Evolutionary conservation across 129 eudicot genomes (phyloP).

Genomic region (Rutidosis leptorrhynchoides): DNA sequence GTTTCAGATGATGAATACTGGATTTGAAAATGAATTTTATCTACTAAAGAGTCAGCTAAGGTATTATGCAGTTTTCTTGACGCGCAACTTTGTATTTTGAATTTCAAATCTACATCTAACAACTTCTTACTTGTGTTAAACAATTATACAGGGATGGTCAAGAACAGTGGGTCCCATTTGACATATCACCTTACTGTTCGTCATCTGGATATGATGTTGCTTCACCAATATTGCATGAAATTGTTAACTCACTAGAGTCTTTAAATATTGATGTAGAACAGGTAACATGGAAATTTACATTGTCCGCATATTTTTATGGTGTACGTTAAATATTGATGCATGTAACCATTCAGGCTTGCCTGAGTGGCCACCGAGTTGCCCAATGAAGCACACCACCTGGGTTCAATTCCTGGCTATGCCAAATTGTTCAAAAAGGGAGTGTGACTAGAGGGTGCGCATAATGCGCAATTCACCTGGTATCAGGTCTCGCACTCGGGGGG

Average conservation of each 20-base stretch:
- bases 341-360: no score
- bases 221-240: slow-evolving; percentile 71
- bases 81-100: slow-evolving; percentile 10
- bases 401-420: no score
- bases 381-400: no score
- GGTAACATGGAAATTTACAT: slow-evolving; percentile 39
- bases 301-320: background rate
- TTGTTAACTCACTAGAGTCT: slow-evolving; percentile 55
- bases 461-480: no score
- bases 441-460: no score
- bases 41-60: slow-evolving; percentile 61
- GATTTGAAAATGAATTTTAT: slow-evolving; percentile 87
- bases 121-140: slow-evolving; percentile 10
- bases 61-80: slow-evolving; percentile 34
- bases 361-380: no score
- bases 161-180: slow-evolving; percentile 89
- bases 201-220: slow-evolving; percentile 80
- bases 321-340: background rate
- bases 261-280: slow-evolving; percentile 80
- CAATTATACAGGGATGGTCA: slow-evolving; percentile 56
- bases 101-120: slow-evolving; percentile 12
- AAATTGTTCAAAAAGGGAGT: no score
- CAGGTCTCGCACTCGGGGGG: no score
- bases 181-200: slow-evolving; percentile 68
- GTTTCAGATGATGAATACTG: slow-evolving; percentile 81